phyloP scores from a whole-genome alignment of 805 yeast genomes.

The Barnettozyma botsteinii region DNA sequence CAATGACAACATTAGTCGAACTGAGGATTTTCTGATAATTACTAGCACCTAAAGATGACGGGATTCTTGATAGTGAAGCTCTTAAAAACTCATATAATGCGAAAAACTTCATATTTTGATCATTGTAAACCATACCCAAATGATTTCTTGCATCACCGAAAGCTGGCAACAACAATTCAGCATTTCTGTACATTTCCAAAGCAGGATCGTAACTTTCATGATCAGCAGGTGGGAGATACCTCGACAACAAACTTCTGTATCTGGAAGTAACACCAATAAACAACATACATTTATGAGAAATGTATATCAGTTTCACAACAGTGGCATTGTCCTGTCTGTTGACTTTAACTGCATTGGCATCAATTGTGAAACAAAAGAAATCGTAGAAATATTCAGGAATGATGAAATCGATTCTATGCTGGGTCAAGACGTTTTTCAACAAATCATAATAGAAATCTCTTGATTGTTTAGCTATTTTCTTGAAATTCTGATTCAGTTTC shows the following conservation, averaged over 20 bases:
- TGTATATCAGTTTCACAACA: slow-evolving; percentile 30
- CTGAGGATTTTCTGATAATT: slow-evolving; percentile 32
- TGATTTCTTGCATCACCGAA: slow-evolving; percentile 63
- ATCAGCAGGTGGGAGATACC: slow-evolving; percentile 29
- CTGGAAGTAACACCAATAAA: slow-evolving; percentile 56
- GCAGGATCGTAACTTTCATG: slow-evolving; percentile 40
- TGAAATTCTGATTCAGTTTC: slow-evolving; percentile 46
- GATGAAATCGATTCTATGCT: slow-evolving; percentile 30
- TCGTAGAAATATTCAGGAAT: slow-evolving; percentile 18
- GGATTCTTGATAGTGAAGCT: slow-evolving; percentile 38
- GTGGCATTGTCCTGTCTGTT: slow-evolving; percentile 8
- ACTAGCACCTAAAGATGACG: slow-evolving; percentile 32
- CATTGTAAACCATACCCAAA: slow-evolving; percentile 51
- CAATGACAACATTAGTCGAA: slow-evolving; percentile 27
- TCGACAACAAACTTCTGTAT: slow-evolving; percentile 39
- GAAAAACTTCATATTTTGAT: slow-evolving; percentile 9
- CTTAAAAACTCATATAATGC: slow-evolving; percentile 42
- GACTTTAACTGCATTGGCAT: slow-evolving; percentile 9
- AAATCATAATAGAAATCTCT: slow-evolving; percentile 42
- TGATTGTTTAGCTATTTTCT: slow-evolving; percentile 43
- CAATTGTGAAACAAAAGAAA: slow-evolving; percentile 8
- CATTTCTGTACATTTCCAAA: slow-evolving; percentile 42
- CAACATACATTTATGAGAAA: slow-evolving; percentile 44
- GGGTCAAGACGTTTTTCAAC: slow-evolving; percentile 34
- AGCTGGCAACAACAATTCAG: slow-evolving; percentile 57